A percentile compares a stretch with the other conserved stretches of the same genome.
phyloP scores from a whole-genome alignment of 768 basidiomycete genomes.

The Termitomyces sp. region DNA sequence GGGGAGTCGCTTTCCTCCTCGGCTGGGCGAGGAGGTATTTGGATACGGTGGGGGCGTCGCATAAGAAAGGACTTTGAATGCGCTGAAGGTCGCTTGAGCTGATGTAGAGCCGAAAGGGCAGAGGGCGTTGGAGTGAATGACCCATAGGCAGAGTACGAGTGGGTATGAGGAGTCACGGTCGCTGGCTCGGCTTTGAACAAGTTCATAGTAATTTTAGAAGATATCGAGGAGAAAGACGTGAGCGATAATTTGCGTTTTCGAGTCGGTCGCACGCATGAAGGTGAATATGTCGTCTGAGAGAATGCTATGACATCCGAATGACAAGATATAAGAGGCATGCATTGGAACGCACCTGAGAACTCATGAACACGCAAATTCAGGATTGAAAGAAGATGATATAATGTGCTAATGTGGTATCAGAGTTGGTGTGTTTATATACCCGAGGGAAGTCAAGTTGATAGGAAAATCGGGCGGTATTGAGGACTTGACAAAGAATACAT shows the following conservation, averaged over 20 bases:
- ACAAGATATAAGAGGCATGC: not conserved
- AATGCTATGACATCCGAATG: not conserved
- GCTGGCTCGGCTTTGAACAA: conserved; percentile 7
- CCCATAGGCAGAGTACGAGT: conserved; percentile 12
- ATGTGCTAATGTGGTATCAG: not conserved
- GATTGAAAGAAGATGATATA: not conserved
- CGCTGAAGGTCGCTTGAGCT: conserved; percentile 2
- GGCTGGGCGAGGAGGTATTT: not conserved
- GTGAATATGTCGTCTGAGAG: not conserved
- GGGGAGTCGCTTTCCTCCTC: conserved; percentile 17
- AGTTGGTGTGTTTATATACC: not conserved
- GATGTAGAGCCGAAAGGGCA: conserved; percentile 12
- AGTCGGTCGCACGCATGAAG: conserved; percentile 4
- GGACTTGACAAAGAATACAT: not conserved
- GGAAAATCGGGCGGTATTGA: not conserved
- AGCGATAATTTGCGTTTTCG: conserved; percentile 16
- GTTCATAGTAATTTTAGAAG: conserved; percentile 14
- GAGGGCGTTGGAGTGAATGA: conserved; percentile 18
- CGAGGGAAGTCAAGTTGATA: not conserved
- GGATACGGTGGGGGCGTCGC: not conserved
- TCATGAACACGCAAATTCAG: not conserved
- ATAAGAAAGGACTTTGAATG: conserved; percentile 1
- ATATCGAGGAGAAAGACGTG: conserved; percentile 11
- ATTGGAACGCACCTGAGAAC: conserved; percentile 6
- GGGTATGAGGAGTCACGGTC: conserved; percentile 6